Conservation (phyloP, 495 filamentous ascomycete genomes). For the Cudoniella acicularis region DNA sequence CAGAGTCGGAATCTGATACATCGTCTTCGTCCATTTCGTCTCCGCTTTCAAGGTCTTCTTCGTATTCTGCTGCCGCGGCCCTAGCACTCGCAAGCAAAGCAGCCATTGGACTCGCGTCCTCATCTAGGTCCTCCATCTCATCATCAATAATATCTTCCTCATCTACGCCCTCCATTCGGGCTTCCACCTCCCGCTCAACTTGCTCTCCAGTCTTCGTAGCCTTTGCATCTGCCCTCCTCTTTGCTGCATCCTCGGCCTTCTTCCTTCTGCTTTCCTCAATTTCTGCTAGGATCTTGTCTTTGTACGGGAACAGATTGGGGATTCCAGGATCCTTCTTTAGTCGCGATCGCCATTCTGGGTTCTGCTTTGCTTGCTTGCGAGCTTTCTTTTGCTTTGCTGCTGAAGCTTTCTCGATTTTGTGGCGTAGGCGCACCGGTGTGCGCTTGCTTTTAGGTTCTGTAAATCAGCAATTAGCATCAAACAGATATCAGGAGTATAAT, state of each 20-base stretch:
- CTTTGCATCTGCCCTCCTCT: slow-evolving; percentile 67
- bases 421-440: slow-evolving; percentile 76
- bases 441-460: slow-evolving; percentile 94
- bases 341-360: slow-evolving; percentile 90
- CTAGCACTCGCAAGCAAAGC: slow-evolving; percentile 87
- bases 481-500: background rate
- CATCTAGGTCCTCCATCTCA: slow-evolving; percentile 49
- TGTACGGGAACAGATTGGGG: slow-evolving; percentile 96
- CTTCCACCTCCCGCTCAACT: slow-evolving; percentile 41
- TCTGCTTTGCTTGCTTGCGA: slow-evolving; percentile 86
- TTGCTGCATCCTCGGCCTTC: slow-evolving; percentile 75
- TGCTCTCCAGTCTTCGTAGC: slow-evolving; percentile 34
- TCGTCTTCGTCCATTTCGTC: slow-evolving; percentile 52
- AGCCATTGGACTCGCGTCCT: slow-evolving; percentile 80
- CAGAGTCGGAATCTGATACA: slow-evolving; percentile 52
- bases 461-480: slow-evolving; percentile 18
- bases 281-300: slow-evolving; percentile 88
- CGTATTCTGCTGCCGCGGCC: slow-evolving; percentile 80
- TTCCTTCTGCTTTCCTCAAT: slow-evolving; percentile 81
- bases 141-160: slow-evolving; percentile 42
- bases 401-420: slow-evolving; percentile 94
- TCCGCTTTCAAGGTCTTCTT: slow-evolving; percentile 53
- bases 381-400: slow-evolving; percentile 86
- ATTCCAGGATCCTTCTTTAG: slow-evolving; percentile 97
- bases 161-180: slow-evolving; percentile 34